phyloP scores from a whole-genome alignment of 2,329 filamentous ascomycete genomes.

The Xylariomycetidae sp. region DNA sequence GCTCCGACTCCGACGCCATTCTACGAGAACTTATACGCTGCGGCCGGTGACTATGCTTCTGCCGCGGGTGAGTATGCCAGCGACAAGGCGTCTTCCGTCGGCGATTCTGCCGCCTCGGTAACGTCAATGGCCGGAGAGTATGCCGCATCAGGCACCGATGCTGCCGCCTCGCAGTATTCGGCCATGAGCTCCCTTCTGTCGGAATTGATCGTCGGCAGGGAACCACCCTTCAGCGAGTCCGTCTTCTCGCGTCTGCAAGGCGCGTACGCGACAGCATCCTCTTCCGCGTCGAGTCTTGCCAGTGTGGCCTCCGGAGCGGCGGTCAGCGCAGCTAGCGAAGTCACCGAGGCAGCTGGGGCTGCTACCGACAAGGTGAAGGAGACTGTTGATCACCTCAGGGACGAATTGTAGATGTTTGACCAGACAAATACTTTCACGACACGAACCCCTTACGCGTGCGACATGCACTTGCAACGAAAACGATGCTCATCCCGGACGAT shows the following conservation, averaged over 20 bases:
- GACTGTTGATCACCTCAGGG: conserved; percentile 16
- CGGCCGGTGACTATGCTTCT: conserved; percentile 35
- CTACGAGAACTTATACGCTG: conserved; percentile 42
- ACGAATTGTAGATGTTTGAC: conserved; percentile 20
- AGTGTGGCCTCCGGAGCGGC: conserved; percentile 29
- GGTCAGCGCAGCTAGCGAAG: conserved; percentile 19
- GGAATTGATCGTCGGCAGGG: conserved; percentile 71
- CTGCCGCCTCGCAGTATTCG: conserved; percentile 60
- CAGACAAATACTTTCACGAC: too few relatives aligned
- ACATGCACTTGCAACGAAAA: too few relatives aligned
- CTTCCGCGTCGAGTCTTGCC: conserved; percentile 44
- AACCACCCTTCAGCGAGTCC: conserved; percentile 77
- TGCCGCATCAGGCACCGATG: conserved; percentile 57
- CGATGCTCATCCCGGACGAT: too few relatives aligned
- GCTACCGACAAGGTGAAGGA: conserved; percentile 21
- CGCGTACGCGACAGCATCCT: conserved; percentile 65
- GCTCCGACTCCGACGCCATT: conserved; percentile 56
- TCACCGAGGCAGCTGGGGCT: conserved; percentile 15
- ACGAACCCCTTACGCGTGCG: too few relatives aligned
- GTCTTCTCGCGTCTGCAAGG: conserved; percentile 67
- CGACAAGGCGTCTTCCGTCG: conserved; percentile 30
- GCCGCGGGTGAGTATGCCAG: conserved; percentile 23
- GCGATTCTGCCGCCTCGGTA: conserved; percentile 24
- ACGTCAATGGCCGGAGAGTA: conserved; percentile 44
- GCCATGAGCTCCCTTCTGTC: conserved; percentile 68